Base-by-base conservation (phyloP, 1,284 basidiomycete species). In the Cutaneotrichosporon curvatum region DNA sequence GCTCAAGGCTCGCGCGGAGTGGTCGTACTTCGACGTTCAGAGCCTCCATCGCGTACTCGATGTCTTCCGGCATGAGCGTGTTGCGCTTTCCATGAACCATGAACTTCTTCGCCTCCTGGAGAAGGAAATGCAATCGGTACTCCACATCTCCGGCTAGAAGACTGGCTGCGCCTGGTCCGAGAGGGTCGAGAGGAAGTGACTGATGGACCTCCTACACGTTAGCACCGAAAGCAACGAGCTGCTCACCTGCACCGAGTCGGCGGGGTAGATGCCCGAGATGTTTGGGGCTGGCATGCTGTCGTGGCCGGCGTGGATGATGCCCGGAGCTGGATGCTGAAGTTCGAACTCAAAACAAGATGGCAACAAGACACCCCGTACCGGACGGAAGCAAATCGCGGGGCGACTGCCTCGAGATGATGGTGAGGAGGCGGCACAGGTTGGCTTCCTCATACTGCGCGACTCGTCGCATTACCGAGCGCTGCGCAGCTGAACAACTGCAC, bases 61-160 rank as follows among this genome's bases (percentile, higher is more conserved):
- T 82, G 72, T 99, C 94, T 19, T 83, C 78, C 1, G 89, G 88
- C 12, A 83, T 85, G 65, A 98, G 78, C 0, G 84, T 86, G 22
- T 85, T 86, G 48, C 94, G 78, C 52, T 88, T 82, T 1, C 87
- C 85, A 69, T 98, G 92, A 20, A 90, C 80, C 87, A 96, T 97
- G 71, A 95, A 98, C 51, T 91, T 87, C 20, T 88, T 82, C 10
- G 94, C 91, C 77, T 97, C 92, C 83, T 94, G 71, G 18, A 61
- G 44, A 23, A 71, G 65, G 35, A 70, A 87, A 67, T 94, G 90
- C 63, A 97, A 81, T 49, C 95, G 79, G 72, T 97, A 96, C 68
- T 98, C 94, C 35, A 97, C 89, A 74, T 99, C 95, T 53, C 87
- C 89, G 2, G 94, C 91, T 15, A 99, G 78, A 0, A 87, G 79